phyloP scores from a whole-genome alignment of 805 yeast species.

The Lipomyces orientalis region DNA sequence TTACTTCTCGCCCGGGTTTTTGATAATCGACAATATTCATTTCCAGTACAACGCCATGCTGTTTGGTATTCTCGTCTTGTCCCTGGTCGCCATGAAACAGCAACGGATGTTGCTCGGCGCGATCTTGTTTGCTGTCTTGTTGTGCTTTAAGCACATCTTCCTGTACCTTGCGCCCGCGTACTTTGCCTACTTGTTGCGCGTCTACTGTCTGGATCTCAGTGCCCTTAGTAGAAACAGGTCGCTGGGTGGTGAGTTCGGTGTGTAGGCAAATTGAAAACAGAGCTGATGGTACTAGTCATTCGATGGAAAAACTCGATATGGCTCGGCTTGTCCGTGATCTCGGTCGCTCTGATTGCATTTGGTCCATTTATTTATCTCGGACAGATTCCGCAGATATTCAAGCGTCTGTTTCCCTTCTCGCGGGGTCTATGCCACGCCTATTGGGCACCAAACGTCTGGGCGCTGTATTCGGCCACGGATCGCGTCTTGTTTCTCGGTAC shows the following conservation, averaged over 20 bases:
- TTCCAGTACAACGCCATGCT: slow-evolving; percentile 96
- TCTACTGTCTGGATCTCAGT: slow-evolving; percentile 59
- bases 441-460: slow-evolving; percentile 99
- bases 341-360: slow-evolving; percentile 70
- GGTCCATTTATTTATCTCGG: slow-evolving; percentile 72
- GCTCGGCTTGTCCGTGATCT: slow-evolving; percentile 64
- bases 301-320: slow-evolving; percentile 57
- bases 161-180: slow-evolving; percentile 93
- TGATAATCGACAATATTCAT: slow-evolving; percentile 92
- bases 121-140: slow-evolving; percentile 69
- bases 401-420: slow-evolving; percentile 87
- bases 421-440: slow-evolving; percentile 96
- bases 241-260: not conserved
- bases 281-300: slow-evolving; percentile 26
- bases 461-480: slow-evolving; percentile 84
- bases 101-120: slow-evolving; percentile 54
- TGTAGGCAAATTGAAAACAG: not conserved
- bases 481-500: slow-evolving; percentile 55
- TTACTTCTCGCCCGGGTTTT: slow-evolving; percentile 84
- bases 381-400: slow-evolving; percentile 66
- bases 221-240: not conserved
- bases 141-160: slow-evolving; percentile 95
- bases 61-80: slow-evolving; percentile 78
- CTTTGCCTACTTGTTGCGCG: slow-evolving; percentile 75
- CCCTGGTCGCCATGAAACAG: slow-evolving; percentile 73